Evolutionary conservation across 257 asterid genomes (phyloP).

Genomic region (Fraxinus cuspidata): DNA sequence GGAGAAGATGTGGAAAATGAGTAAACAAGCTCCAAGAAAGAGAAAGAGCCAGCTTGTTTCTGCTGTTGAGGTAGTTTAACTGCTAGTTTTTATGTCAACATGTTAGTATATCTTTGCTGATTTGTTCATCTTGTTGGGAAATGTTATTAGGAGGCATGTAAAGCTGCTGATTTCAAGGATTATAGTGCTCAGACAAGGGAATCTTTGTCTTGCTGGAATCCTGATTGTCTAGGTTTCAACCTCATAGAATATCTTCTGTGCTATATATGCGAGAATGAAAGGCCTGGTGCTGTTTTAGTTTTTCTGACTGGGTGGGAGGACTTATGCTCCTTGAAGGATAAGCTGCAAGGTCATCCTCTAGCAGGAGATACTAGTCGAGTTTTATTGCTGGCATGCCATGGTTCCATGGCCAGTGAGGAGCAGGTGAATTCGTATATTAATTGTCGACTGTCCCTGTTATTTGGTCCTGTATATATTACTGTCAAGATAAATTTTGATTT

Average conservation of each 20-base stretch:
- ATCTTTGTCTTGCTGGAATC: slow-evolving; percentile 89
- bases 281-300: slow-evolving; percentile 86
- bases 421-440: slow-evolving; percentile 56
- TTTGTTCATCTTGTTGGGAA: slow-evolving; percentile 27
- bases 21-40: slow-evolving; percentile 79
- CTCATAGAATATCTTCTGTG: slow-evolving; percentile 73
- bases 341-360: slow-evolving; percentile 73
- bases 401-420: slow-evolving; percentile 92
- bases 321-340: slow-evolving; percentile 75
- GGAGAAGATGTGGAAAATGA: slow-evolving; percentile 86
- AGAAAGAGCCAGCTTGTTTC: slow-evolving; percentile 87
- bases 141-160: slow-evolving; percentile 63
- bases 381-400: slow-evolving; percentile 87
- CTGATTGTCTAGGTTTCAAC: slow-evolving; percentile 83
- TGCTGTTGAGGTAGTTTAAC: slow-evolving; percentile 76
- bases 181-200: slow-evolving; percentile 65
- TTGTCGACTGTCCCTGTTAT: slow-evolving; percentile 21
- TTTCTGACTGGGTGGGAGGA: slow-evolving; percentile 99
- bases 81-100: slow-evolving; percentile 18
- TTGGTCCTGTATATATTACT: slow-evolving; percentile 4
- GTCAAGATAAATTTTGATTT: slow-evolving; percentile 1
- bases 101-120: slow-evolving; percentile 30
- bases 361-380: slow-evolving; percentile 74
- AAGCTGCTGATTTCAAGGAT: slow-evolving; percentile 65
- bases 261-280: slow-evolving; percentile 66